phyloP scores from a whole-genome alignment of 768 basidiomycete species.

The Tubosaeta sp. region DNA sequence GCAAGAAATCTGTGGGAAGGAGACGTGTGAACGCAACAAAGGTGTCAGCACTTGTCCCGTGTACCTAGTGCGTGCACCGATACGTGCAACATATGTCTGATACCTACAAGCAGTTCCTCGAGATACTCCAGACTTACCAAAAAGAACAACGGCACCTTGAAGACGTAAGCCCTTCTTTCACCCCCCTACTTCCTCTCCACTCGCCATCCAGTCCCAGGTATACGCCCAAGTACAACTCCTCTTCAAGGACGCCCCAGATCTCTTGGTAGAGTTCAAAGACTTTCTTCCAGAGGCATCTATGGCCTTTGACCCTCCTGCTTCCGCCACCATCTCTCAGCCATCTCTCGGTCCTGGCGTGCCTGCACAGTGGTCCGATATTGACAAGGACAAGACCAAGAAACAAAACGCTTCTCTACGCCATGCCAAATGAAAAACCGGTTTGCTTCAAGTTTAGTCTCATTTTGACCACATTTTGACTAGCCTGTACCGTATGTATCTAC shows the following conservation, averaged over 20 bases:
- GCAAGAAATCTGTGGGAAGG: slow-evolving; percentile 93
- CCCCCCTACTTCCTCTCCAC: neutral
- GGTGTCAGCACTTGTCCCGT: slow-evolving; percentile 91
- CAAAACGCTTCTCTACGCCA: too few species aligned
- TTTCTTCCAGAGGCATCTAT: slow-evolving; percentile 68
- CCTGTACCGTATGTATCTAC: too few species aligned
- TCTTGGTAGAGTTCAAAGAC: slow-evolving; percentile 76
- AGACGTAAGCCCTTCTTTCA: slow-evolving; percentile 48
- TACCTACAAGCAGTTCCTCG: slow-evolving; percentile 86
- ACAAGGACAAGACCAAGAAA: slow-evolving; percentile 41
- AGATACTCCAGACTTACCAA: slow-evolving; percentile 84
- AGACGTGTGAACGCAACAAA: slow-evolving; percentile 87
- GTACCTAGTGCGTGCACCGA: slow-evolving; percentile 94
- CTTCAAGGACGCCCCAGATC: slow-evolving; percentile 78
- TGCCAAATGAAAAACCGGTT: too few species aligned
- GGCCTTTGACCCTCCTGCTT: slow-evolving; percentile 37
- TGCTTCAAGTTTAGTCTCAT: too few species aligned
- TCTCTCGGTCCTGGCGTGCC: slow-evolving; percentile 32
- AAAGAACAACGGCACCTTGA: slow-evolving; percentile 73
- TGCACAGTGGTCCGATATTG: slow-evolving; percentile 40
- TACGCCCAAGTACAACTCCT: slow-evolving; percentile 76
- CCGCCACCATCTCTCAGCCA: slow-evolving; percentile 51
- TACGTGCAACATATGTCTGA: slow-evolving; percentile 95
- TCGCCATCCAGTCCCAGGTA: slow-evolving; percentile 55
- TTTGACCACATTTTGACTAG: too few species aligned